Percentiles rank a stretch among this genome's conserved stretches.
Evolutionary conservation across 2,329 filamentous ascomycete genomes (phyloP).

Genomic region (Sclerotinia borealis): DNA sequence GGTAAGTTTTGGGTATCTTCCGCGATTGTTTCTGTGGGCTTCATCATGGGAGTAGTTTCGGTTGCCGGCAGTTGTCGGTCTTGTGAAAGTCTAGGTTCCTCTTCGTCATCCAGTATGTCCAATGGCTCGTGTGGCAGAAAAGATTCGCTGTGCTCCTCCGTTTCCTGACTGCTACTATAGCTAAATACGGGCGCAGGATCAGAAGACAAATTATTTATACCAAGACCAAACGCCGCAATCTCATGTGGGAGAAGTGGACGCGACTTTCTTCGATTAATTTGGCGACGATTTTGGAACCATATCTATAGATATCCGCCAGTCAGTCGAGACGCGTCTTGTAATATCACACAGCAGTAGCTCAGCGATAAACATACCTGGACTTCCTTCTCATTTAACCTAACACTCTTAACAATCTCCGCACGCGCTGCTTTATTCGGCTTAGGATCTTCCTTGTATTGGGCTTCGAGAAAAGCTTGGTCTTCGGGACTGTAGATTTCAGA

Average conservation of each 20-base stretch:
- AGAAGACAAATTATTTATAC: constrained; percentile 33
- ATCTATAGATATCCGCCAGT: constrained; percentile 52
- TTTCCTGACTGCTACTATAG: constrained; percentile 23
- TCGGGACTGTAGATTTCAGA: constrained; percentile 56
- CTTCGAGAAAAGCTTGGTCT: constrained; percentile 83
- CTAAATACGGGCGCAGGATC: constrained; percentile 23
- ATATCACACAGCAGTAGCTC: not conserved
- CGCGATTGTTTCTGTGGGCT: not conserved
- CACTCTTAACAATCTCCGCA: constrained; percentile 74
- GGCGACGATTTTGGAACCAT: constrained; percentile 94
- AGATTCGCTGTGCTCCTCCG: constrained; percentile 13
- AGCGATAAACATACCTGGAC: constrained; percentile 66
- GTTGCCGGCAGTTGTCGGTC: not conserved
- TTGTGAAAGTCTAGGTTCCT: not conserved
- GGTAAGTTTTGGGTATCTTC: not conserved
- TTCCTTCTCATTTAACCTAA: constrained; percentile 83
- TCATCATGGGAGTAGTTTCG: not conserved
- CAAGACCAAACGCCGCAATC: constrained; percentile 55
- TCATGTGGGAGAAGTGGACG: constrained; percentile 76
- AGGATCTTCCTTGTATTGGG: constrained; percentile 75
- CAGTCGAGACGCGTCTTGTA: constrained; percentile 16
- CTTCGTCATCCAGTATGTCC: constrained; percentile 3
- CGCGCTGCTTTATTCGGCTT: constrained; percentile 90
- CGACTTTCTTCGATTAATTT: constrained; percentile 86
- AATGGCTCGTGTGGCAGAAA: constrained; percentile 6